These are phyloP conservation scores for Tolypocladium tropicale DNA, from an alignment of 2,329 filamentous ascomycete species.

Conservation along the genomic window DNA sequence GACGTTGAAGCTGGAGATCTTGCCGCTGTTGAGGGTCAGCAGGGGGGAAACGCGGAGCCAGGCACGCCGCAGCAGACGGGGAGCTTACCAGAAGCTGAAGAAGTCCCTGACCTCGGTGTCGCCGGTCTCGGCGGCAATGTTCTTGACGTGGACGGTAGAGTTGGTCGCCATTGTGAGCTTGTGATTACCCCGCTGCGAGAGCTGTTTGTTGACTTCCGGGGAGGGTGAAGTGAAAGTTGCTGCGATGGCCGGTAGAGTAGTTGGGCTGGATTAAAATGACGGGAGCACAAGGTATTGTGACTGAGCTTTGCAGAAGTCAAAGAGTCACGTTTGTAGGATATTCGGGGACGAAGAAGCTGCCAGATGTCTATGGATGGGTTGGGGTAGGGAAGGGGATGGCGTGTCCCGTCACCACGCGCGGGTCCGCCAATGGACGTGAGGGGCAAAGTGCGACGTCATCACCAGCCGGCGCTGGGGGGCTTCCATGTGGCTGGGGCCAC, in stretches of 20 bases:
- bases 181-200: slow-evolving; percentile 1
- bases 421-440: background rate
- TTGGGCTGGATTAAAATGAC: no score
- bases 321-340: background rate
- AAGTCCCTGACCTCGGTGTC: slow-evolving; percentile 93
- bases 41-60: background rate
- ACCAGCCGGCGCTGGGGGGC: background rate
- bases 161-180: slow-evolving; percentile 6
- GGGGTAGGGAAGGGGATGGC: background rate
- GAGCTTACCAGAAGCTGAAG: slow-evolving; percentile 82
- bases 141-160: slow-evolving; percentile 64
- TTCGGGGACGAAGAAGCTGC: background rate
- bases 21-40: slow-evolving; percentile 51
- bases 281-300: background rate
- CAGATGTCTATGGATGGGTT: background rate
- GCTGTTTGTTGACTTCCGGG: background rate
- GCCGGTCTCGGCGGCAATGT: slow-evolving; percentile 71
- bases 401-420: background rate
- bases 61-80: no score
- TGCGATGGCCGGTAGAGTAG: no score
- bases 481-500: background rate
- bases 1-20: slow-evolving; percentile 77
- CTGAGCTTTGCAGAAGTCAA: background rate
- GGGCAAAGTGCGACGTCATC: background rate
- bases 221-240: background rate